These are phyloP conservation scores for Clarireedia homoeocarpa DNA, from an alignment of 2,329 filamentous ascomycete species.

Conservation along the genomic window DNA sequence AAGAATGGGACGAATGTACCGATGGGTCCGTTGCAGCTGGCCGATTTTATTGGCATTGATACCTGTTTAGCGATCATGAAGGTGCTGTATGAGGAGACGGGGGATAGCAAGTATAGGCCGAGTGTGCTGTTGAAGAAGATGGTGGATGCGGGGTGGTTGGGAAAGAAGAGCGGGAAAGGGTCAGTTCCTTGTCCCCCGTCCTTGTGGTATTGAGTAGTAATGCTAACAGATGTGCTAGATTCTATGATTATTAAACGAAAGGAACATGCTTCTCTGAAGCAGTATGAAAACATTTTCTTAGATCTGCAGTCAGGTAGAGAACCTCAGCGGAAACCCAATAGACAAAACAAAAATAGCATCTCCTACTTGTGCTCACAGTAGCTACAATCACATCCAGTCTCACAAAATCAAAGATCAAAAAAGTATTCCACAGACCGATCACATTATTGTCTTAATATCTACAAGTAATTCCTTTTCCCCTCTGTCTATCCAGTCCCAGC, in stretches of 20 bases:
- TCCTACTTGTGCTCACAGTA: background rate
- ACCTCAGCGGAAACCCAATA: too few relatives aligned
- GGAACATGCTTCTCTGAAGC: background rate
- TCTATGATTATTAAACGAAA: conserved; percentile 27
- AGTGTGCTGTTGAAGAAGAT: conserved; percentile 84
- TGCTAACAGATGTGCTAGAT: conserved; percentile 21
- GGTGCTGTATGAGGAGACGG: conserved; percentile 83
- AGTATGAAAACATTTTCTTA: too few relatives aligned
- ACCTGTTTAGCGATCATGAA: conserved; percentile 97
- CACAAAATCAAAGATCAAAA: background rate
- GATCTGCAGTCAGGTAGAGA: too few relatives aligned
- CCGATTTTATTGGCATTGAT: conserved; percentile 95
- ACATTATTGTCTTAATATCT: background rate
- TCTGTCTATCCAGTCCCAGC: background rate
- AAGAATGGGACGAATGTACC: conserved; percentile 98
- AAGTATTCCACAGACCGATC: background rate
- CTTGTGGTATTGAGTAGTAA: background rate
- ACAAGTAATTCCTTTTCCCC: background rate
- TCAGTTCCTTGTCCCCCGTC: conserved; percentile 14
- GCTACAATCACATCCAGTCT: background rate
- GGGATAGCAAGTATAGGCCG: conserved; percentile 91
- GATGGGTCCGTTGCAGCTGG: conserved; percentile 89
- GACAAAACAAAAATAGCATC: background rate
- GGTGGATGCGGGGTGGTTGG: conserved; percentile 96
- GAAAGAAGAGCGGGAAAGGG: conserved; percentile 94